Base-by-base conservation (phyloP, 2,329 filamentous ascomycete species). In the Chrysoporthe deuterocubensis region DNA sequence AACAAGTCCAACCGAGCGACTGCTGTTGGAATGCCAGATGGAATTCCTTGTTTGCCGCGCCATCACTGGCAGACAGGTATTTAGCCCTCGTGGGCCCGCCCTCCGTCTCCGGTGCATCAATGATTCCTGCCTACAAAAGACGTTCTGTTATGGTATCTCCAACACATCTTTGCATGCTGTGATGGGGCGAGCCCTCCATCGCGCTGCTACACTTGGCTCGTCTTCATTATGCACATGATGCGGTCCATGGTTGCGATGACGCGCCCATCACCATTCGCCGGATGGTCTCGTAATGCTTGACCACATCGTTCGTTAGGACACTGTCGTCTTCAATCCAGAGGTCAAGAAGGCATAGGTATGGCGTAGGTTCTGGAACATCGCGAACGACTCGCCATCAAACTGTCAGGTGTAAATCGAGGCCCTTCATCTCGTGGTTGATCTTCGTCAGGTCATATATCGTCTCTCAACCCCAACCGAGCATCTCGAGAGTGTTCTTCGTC, bases 401-500 rank as follows among this genome's bases (percentile, higher is more conserved):
- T 40, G 18, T 18, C 18, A 32, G 40, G 32, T 21, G 21, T 21
- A 48, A 40, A 21, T 50, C 34, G 16, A 42, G 42, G 62, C 56
- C 43, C 44, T 37, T 61, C n/a, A 54, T 34, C 42, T 52, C 56
- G 14, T 43, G 52, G 16, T 48, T 58, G 21, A 8, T 56, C n/a
- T 56, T 18, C 8, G 3, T 1, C 32, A 32, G 7, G 14, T 26
- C 26, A 32, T 54, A 52, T 18, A 40, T 40, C 54, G 16, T 40
- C 21, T 26, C 42, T 71, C 64, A 75, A 4, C 59, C 65, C 86
- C 86, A 90, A 5, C 88, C 87, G 57, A 90, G 77, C 75, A 84
- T 83, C 72, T 89, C 87, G 68, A 91, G 77, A 42, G 85, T 83
- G 21, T 76, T 81, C 71, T 83, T 83, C 13, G 86, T 83, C 73